These are phyloP conservation scores for Funneliformis caledonium DNA, from an alignment of 371 early-diverging fungal species.

Conservation along the genomic window DNA sequence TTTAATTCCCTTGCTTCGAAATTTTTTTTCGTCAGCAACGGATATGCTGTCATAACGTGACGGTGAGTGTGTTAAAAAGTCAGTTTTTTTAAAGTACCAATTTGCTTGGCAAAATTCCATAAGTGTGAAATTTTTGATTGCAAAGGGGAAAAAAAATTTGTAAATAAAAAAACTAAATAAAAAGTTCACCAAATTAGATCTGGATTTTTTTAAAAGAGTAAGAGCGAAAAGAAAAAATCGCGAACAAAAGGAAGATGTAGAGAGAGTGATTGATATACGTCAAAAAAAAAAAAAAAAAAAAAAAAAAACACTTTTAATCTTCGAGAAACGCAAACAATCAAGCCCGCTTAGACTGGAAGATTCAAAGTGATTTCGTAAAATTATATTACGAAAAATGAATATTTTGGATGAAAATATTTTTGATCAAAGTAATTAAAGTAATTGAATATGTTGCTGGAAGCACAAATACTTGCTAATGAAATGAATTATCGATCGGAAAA, in stretches of 20 bases:
- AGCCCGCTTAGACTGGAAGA: not conserved
- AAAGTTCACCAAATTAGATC: not conserved
- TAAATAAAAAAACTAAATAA: too few species aligned
- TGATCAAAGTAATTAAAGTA: not conserved
- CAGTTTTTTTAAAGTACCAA: constrained; percentile 13
- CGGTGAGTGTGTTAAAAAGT: constrained; percentile 13
- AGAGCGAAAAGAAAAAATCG: not conserved
- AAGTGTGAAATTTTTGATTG: not conserved
- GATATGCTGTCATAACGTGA: constrained; percentile 35
- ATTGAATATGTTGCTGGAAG: too few species aligned
- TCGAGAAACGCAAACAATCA: not conserved
- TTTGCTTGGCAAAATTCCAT: not conserved
- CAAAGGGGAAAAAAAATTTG: too few species aligned
- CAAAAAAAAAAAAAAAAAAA: too few species aligned
- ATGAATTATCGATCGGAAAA: too few species aligned
- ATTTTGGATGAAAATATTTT: not conserved
- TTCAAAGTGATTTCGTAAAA: not conserved
- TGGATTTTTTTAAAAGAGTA: not conserved
- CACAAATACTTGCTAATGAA: too few species aligned
- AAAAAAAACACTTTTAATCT: not conserved
- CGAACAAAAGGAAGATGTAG: not conserved
- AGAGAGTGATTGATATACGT: not conserved
- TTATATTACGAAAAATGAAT: not conserved
- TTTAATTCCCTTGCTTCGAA: constrained; percentile 20
- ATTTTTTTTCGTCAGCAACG: constrained; percentile 10